These are phyloP conservation scores for Papiliotrema laurentii DNA, from an alignment of 1,284 basidiomycete species.

Conservation along the genomic window DNA sequence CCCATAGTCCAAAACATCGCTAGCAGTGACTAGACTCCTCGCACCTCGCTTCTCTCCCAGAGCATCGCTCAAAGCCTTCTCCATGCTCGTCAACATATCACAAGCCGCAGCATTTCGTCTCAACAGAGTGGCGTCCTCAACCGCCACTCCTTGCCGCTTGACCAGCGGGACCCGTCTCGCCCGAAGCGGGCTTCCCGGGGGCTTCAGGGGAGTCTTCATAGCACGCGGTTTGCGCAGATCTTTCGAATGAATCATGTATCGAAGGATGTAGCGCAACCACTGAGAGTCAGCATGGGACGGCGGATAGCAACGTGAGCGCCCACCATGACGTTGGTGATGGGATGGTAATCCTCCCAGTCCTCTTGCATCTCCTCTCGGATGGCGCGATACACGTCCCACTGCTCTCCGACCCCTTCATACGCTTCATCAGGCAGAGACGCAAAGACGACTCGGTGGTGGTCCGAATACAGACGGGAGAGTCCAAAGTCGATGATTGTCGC, in stretches of 20 bases:
- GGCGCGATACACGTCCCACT: slow-evolving; percentile 90
- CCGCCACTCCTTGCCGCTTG: too few species aligned
- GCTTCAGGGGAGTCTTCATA: neutral
- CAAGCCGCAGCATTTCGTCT: neutral
- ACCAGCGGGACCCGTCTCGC: too few species aligned
- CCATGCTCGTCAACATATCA: slow-evolving; percentile 1
- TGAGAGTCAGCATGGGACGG: slow-evolving; percentile 13
- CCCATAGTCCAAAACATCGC: neutral
- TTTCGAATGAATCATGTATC: slow-evolving; percentile 29
- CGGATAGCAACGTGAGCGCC: slow-evolving; percentile 26
- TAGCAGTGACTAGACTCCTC: neutral
- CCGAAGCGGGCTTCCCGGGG: neutral
- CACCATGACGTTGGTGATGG: slow-evolving; percentile 85
- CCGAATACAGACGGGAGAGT: slow-evolving; percentile 68
- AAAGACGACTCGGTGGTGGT: slow-evolving; percentile 10
- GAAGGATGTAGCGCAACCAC: slow-evolving; percentile 43
- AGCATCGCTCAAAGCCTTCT: neutral
- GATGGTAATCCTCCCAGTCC: slow-evolving; percentile 68
- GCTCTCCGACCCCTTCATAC: slow-evolving; percentile 79
- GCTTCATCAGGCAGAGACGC: slow-evolving; percentile 65
- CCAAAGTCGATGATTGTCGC: slow-evolving; percentile 93
- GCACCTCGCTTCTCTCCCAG: neutral
- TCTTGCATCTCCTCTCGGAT: slow-evolving; percentile 63
- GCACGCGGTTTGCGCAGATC: slow-evolving; percentile 23
- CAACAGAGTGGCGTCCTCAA: too few species aligned